These are phyloP conservation scores for Flaveria floridana DNA, from an alignment of 140 eudicot species.

Conservation along the genomic window DNA sequence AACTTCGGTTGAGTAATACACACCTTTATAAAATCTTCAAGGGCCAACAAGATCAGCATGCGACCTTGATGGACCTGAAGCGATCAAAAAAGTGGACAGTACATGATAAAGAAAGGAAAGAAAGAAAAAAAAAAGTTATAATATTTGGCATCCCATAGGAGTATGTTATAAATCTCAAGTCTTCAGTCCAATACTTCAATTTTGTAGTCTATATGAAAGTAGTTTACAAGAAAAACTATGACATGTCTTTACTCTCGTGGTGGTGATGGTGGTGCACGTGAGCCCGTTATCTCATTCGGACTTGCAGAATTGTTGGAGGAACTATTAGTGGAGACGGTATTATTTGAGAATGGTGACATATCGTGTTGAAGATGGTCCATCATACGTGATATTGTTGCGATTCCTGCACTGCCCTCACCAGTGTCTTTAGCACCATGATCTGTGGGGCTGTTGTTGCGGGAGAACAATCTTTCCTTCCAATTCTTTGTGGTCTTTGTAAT, in stretches of 20 bases:
- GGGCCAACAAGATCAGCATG: background rate
- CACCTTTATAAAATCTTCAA: too few species aligned
- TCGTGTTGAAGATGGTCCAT: conserved; percentile 70
- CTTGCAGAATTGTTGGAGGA: conserved; percentile 30
- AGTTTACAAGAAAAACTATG: conserved; percentile 23
- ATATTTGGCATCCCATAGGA: background rate
- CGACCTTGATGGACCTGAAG: too few species aligned
- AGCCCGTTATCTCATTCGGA: conserved; percentile 22
- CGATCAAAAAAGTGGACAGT: too few species aligned
- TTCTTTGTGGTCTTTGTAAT: conserved; percentile 74
- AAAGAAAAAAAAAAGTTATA: background rate
- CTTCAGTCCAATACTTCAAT: conserved; percentile 19
- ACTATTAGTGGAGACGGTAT: conserved; percentile 8
- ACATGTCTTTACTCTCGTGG: conserved; percentile 20
- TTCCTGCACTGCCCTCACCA: conserved; percentile 48
- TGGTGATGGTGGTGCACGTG: conserved; percentile 11
- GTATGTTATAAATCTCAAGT: conserved; percentile 24
- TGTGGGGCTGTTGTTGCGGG: conserved; percentile 41
- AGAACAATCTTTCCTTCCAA: conserved; percentile 53
- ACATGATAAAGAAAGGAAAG: background rate
- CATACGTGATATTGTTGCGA: conserved; percentile 63
- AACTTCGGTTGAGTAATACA: too few species aligned
- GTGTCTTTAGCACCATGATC: conserved; percentile 37
- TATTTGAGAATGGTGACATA: conserved; percentile 40
- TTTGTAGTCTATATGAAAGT: conserved; percentile 25